phyloP scores from a whole-genome alignment of 208 protist species.

The Herpetomonas samuelpessoai region DNA sequence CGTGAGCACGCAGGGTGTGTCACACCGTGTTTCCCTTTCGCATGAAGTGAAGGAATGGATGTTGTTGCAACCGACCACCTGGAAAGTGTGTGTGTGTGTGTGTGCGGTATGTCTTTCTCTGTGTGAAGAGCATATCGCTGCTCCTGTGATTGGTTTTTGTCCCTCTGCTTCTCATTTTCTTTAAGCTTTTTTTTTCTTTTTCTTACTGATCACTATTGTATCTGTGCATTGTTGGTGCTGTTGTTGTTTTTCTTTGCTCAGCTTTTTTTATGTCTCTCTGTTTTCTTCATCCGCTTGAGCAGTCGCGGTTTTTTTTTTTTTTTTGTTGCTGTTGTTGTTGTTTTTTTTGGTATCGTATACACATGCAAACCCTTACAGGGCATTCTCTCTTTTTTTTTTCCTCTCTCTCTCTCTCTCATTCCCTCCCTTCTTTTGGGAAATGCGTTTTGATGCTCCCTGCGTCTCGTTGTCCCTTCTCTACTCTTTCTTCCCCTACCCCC shows the following conservation, averaged over 20 bases:
- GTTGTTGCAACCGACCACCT: too few species aligned
- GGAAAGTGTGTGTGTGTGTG: constrained; percentile 1
- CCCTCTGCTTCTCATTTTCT: neutral
- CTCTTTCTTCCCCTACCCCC: constrained; percentile 1
- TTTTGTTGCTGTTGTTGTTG: neutral
- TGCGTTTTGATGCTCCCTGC: too few species aligned
- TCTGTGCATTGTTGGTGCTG: neutral
- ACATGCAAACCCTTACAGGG: neutral
- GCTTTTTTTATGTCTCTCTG: neutral
- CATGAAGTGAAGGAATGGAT: too few species aligned
- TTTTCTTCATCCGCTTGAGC: constrained; percentile 3
- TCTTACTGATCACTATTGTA: too few species aligned
- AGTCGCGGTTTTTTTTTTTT: neutral
- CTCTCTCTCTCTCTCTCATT: neutral
- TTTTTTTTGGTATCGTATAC: constrained; percentile 5
- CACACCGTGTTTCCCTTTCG: too few species aligned
- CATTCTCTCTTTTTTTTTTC: neutral
- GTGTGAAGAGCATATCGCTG: neutral
- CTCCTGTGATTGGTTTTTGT: constrained; percentile 9
- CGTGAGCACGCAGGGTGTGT: too few species aligned
- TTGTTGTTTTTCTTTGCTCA: constrained; percentile 1
- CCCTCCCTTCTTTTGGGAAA: neutral
- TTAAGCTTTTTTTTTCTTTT: constrained; percentile 16
- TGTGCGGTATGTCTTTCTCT: constrained; percentile 11
- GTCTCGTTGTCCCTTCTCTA: too few species aligned